Conservation (phyloP, 2,329 filamentous ascomycete species). For the Fusarium sublunatum region DNA sequence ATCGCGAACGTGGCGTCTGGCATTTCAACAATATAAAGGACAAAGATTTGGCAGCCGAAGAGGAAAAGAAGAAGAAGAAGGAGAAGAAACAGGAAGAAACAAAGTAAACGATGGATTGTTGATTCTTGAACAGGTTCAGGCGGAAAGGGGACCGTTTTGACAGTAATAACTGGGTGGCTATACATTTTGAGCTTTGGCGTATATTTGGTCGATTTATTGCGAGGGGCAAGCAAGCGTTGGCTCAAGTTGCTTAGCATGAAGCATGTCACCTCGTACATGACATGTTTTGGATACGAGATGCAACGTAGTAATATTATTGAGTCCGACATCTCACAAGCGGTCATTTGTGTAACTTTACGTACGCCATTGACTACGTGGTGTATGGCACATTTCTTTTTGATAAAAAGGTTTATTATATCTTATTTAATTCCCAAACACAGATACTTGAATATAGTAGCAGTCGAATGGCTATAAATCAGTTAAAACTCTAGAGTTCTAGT, state of each 20-base stretch:
- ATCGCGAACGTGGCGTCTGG: conserved; percentile 65
- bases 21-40: conserved; percentile 63
- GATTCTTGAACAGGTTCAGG: background rate
- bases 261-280: background rate
- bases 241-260: background rate
- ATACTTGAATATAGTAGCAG: no score
- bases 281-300: background rate
- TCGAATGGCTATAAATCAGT: no score
- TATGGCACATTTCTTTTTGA: no score
- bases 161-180: conserved; percentile 1
- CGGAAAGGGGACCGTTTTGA: background rate
- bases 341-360: background rate
- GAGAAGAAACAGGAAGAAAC: no score
- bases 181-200: background rate
- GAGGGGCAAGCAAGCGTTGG: background rate
- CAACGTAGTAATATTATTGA: background rate
- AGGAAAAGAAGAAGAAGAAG: conserved; percentile 30
- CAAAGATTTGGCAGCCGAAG: conserved; percentile 42
- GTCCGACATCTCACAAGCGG: background rate
- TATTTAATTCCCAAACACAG: no score
- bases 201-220: background rate
- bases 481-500: no score
- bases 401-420: no score
- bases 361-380: background rate
- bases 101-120: no score